Base-by-base conservation (phyloP, 176 grass and related monocot species). In the Rhynchospora breviuscula region DNA sequence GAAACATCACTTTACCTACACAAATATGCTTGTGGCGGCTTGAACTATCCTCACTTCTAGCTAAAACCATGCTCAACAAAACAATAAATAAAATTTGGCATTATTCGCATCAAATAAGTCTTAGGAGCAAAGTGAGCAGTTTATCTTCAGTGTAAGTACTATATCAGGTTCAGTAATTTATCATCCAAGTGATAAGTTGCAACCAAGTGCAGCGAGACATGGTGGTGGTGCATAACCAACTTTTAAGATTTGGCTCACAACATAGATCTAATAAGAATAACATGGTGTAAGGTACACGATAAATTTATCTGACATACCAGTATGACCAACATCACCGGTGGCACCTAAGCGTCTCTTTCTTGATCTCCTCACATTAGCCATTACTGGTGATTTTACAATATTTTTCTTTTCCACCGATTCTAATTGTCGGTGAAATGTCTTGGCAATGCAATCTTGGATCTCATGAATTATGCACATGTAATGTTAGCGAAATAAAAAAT, bases 381-480 rank as follows among this genome's bases (percentile, higher is more conserved):
- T 0, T 46, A 59, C 31, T 13, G 67, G 29, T 79, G 73, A 79
- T 72, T 66, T 49, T 66, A 67, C 18, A 29, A 60, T 15, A 49
- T 29, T 84, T 79, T 31, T 83, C 73, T 69, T 84, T 61, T 51
- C 82, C 31, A 69, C 40, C 45, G 56, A 63, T 61, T 71, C 81
- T 61, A 74, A 70, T 88, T 88, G 87, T 23, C 81, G 46, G 22
- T 19, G 71, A 68, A 84, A 88, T 80, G 82, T 88, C 62, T 88
- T 82, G 19, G 82, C 81, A 59, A 88, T 88, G 7, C 62, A 59
- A 79, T 63, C 82, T 84, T 88, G 87, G 40, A 88, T 79, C 87
- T 88, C 11, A 59, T 63, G 22, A 31, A 81, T 2, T 17, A 51
- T 23, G 25, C 10, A 18, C 66, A 80, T 61, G 57, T 43, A 14